Conservation (phyloP, 225 moss, liverwort and hornwort genomes). For the Bryoerythrophyllum caledonicum region DNA sequence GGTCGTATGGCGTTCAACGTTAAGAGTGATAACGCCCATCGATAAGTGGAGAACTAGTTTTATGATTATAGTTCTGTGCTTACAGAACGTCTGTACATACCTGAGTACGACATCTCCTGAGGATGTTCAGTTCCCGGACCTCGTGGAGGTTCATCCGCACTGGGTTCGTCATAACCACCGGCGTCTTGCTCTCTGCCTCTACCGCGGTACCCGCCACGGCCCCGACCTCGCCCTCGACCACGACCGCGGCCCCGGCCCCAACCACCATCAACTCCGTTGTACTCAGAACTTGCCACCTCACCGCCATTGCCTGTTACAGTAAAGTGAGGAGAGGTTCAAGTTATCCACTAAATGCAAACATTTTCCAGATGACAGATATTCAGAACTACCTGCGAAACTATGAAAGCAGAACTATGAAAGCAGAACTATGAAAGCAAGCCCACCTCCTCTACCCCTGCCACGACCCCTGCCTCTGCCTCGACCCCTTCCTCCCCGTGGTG, state of each 20-base stretch:
- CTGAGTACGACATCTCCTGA: conserved; percentile 31
- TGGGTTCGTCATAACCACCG: conserved; percentile 70
- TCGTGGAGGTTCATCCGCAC: conserved; percentile 62
- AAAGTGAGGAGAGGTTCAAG: conserved; percentile 16
- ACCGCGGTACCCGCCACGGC: conserved; percentile 66
- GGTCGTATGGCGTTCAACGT: background rate
- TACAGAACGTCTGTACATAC: conserved; percentile 5
- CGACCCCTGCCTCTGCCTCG: conserved; percentile 45
- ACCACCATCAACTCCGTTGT: conserved; percentile 68
- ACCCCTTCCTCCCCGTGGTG: conserved; percentile 50
- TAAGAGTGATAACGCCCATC: background rate
- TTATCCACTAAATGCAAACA: background rate
- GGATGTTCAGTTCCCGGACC: conserved; percentile 49
- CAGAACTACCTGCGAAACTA: background rate
- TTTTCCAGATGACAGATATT: background rate
- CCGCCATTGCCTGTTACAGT: conserved; percentile 59
- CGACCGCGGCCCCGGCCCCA: conserved; percentile 82
- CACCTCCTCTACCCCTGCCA: conserved; percentile 46
- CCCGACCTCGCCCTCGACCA: conserved; percentile 65
- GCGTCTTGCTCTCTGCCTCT: conserved; percentile 85
- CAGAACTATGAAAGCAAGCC: background rate
- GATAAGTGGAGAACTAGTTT: background rate
- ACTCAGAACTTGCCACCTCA: conserved; percentile 63
- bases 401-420: too few relatives aligned
- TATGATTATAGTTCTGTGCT: background rate